Percentiles rank a stretch among this genome's conserved stretches.
phyloP scores from a whole-genome alignment of 2,329 filamentous ascomycete genomes.

The Elsinoe ampelina region DNA sequence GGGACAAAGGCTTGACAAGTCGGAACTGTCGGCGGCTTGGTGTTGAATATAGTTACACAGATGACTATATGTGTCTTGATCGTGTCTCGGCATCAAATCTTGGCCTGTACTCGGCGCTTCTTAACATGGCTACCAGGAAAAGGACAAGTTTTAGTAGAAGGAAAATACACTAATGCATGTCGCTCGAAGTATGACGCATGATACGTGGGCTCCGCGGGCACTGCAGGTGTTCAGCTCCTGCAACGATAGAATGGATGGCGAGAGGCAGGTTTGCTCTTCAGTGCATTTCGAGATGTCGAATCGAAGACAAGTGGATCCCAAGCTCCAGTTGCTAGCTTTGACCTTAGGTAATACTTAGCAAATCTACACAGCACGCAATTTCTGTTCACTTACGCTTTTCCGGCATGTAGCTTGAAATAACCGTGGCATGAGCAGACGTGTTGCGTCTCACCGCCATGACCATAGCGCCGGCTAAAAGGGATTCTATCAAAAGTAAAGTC shows the following conservation, averaged over 20 bases:
- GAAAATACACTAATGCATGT: too few relatives aligned
- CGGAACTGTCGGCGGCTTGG: not conserved
- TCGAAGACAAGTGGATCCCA: not conserved
- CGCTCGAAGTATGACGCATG: too few relatives aligned
- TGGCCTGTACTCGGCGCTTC: not conserved
- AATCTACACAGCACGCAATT: not conserved
- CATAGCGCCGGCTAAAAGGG: not conserved
- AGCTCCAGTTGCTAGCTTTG: not conserved
- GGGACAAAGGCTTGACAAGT: not conserved
- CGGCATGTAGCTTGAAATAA: not conserved
- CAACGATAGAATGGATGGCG: too few relatives aligned
- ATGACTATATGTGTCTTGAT: not conserved
- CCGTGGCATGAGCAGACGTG: too few relatives aligned
- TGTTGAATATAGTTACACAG: not conserved
- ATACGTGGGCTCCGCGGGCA: too few relatives aligned
- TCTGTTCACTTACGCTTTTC: not conserved
- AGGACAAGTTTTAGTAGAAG: not conserved
- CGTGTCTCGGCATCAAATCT: not conserved
- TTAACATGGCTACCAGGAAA: not conserved
- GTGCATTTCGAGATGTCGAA: not conserved
- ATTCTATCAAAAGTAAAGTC: not conserved
- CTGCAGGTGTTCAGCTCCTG: too few relatives aligned
- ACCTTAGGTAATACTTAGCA: not conserved
- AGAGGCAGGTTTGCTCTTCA: too few relatives aligned
- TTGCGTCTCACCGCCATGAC: too few relatives aligned